Evolutionary conservation across 805 yeast genomes (phyloP), one percentile per base, ranked within the genome.

Genomic region (Cyberlindnera lachancei): DNA sequence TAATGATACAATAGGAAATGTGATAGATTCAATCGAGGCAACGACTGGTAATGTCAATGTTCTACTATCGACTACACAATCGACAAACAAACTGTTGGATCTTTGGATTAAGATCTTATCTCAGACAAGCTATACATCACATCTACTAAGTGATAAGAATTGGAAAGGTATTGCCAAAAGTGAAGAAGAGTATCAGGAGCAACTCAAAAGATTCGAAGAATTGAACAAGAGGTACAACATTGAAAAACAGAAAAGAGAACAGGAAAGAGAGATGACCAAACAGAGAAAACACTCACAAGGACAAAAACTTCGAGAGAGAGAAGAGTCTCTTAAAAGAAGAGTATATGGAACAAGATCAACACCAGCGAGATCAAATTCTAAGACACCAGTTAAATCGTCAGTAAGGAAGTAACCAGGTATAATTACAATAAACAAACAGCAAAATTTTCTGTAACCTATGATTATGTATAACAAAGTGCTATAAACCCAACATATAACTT

Each of bases 91-190:
- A 17, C 55, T 78, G 17, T 52, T 78, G 16, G 77, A 71, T 35
- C 63, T 73, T 15, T 78, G 82, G 82, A 66, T 72, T 32, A 62
- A 68, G 40, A 75, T 78, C 30, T 63, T 77, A 15, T 74, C 80
- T 12, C 82, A 77, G 45, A 70, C 80, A 15, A 68, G 69, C 22
- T 71, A 73, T 45, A 69, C 78, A 4, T 59, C 64, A 18, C 63
- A 66, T 8, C 50, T 73, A 14, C 56, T 75, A 40, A 59, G 61
- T 32, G 66, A 68, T 34, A 42, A 45, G 18, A 58, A 58, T 30
- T 60, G 73, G 64, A 53, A 58, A 30, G 69, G 68, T 1, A 21
- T 40, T 2, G 33, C 50, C 3, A 50, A 41, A 24, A 42, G 34
- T 21, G 54, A 48, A 15, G 46, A 41, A 18, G 48, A 41, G 17